These are phyloP conservation scores for Fusarium circinatum DNA, from an alignment of 2,329 filamentous ascomycete species.

Conservation along the genomic window DNA sequence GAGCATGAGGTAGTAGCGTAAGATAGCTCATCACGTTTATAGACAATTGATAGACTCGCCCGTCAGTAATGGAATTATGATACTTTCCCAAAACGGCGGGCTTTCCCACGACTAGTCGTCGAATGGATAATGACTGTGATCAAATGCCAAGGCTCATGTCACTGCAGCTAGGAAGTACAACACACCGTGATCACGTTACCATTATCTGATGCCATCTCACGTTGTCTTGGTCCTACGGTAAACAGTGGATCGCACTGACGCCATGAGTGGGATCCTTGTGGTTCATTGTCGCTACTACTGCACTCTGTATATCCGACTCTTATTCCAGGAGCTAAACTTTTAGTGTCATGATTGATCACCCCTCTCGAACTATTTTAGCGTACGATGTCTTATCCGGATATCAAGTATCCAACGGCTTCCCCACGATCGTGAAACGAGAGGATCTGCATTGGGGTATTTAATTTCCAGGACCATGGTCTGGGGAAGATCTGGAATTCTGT, in stretches of 20 bases:
- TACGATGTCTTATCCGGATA: neutral
- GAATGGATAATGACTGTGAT: too few relatives aligned
- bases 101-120: too few relatives aligned
- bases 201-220: too few relatives aligned
- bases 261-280: rapidly evolving
- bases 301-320: too few relatives aligned
- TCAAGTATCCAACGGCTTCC: neutral
- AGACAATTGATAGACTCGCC: neutral
- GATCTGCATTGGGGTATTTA: neutral
- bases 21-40: rapidly evolving
- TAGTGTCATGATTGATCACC: neutral
- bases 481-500: neutral
- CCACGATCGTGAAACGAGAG: rapidly evolving
- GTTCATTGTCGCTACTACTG: too few relatives aligned
- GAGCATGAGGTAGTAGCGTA: too few relatives aligned
- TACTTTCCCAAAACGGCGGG: rapidly evolving
- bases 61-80: rapidly evolving
- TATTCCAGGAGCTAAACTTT: neutral
- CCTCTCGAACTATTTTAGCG: neutral
- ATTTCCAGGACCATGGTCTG: neutral
- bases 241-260: too few relatives aligned
- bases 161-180: too few relatives aligned
- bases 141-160: too few relatives aligned
- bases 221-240: too few relatives aligned
- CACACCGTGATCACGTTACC: too few relatives aligned